Conservation (phyloP, 371 early-diverging fungal genomes). For the Mucor irregularis region DNA sequence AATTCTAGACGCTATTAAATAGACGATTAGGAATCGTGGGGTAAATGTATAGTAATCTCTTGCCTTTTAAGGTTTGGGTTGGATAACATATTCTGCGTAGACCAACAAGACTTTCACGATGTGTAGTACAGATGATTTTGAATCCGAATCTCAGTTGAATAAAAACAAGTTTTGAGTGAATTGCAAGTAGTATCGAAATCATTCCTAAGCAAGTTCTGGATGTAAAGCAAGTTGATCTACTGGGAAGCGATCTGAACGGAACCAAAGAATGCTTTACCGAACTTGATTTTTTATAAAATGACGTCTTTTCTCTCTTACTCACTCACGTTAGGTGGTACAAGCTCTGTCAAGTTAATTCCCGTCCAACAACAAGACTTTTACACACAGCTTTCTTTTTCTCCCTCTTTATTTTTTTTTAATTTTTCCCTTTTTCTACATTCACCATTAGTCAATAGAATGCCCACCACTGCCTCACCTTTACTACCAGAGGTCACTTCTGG, state of each 20-base stretch:
- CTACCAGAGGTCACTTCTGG: slow-evolving; percentile 13
- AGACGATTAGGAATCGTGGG: too few relatives aligned
- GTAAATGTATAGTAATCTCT: too few relatives aligned
- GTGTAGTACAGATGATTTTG: background rate
- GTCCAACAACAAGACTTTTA: background rate
- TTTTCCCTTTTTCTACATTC: slow-evolving; percentile 1
- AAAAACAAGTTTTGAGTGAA: background rate
- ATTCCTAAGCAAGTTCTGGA: too few relatives aligned
- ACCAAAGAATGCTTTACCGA: background rate
- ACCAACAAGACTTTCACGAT: background rate
- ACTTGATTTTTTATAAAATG: background rate
- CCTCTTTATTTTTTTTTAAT: background rate
- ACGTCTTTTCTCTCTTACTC: background rate
- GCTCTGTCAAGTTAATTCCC: background rate
- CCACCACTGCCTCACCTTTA: slow-evolving; percentile 13
- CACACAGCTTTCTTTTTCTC: background rate
- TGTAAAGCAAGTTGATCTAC: too few relatives aligned
- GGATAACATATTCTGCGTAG: too few relatives aligned
- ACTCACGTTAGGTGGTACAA: slow-evolving; percentile 3
- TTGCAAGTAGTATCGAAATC: too few relatives aligned
- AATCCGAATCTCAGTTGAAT: background rate
- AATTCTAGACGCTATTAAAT: too few relatives aligned
- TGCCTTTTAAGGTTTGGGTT: too few relatives aligned
- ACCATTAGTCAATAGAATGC: slow-evolving; percentile 9
- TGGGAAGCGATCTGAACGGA: too few relatives aligned